These are phyloP conservation scores for Colletotrichum sp. DNA, from an alignment of 2,329 filamentous ascomycete species.

Conservation along the genomic window DNA sequence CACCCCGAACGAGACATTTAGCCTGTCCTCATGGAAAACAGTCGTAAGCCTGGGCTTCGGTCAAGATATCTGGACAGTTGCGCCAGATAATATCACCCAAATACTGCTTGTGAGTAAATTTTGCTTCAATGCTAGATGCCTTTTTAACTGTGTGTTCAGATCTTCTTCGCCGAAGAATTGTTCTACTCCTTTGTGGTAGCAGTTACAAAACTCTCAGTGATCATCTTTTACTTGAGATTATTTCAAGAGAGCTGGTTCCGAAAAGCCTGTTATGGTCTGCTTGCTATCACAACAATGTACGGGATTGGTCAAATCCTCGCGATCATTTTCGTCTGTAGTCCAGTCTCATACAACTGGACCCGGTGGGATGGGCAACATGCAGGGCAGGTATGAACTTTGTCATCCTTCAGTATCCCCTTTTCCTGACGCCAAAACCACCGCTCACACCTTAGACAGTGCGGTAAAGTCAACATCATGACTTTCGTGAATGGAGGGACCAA, in stretches of 20 bases:
- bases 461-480: not conserved
- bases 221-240: slow-evolving; percentile 1
- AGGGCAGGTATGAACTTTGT: not conserved
- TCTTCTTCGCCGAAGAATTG: slow-evolving; percentile 2
- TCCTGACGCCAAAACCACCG: not conserved
- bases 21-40: not conserved
- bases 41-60: not conserved
- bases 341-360: not conserved
- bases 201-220: not conserved
- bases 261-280: not conserved
- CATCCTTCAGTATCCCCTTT: rapidly evolving
- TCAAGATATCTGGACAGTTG: not conserved
- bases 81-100: slow-evolving; percentile 5
- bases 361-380: not conserved
- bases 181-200: slow-evolving; percentile 2
- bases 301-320: not conserved
- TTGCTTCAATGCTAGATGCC: rapidly evolving
- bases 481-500: not conserved
- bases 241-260: slow-evolving; percentile 1
- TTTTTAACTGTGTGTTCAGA: not conserved
- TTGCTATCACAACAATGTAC: not conserved
- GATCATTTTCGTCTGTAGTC: not conserved
- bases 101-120: not conserved
- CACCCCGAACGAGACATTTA: not conserved
- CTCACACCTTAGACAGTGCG: not conserved